phyloP scores from a whole-genome alignment of 352 stramenopile genomes.

The Globisporangium viniferum region DNA sequence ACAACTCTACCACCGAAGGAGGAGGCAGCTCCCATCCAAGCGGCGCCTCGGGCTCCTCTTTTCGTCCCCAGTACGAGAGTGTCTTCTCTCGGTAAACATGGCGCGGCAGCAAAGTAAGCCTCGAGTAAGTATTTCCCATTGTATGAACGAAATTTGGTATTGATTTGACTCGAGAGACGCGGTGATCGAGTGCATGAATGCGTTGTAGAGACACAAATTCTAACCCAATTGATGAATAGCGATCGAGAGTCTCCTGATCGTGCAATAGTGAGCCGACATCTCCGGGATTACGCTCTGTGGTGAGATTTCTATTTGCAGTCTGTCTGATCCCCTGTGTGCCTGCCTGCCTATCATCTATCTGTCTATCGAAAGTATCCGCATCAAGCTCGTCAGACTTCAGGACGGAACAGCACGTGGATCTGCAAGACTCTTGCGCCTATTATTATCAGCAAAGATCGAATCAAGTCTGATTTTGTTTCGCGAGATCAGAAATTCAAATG shows the following conservation, averaged over 20 bases:
- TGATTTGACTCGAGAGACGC: neutral
- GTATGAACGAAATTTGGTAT: neutral
- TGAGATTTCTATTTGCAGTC: neutral
- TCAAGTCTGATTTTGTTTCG: neutral
- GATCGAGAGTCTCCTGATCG: neutral
- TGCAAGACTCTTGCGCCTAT: neutral
- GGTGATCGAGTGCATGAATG: neutral
- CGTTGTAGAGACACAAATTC: neutral
- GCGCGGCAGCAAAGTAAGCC: no score
- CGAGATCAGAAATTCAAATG: neutral
- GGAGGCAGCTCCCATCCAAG: neutral
- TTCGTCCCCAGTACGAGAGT: constrained; percentile 62
- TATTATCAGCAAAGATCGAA: neutral
- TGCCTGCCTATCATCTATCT: neutral
- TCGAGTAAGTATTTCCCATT: constrained; percentile 1
- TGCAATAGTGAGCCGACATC: neutral
- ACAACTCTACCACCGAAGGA: neutral
- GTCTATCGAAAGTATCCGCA: neutral
- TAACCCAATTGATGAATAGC: neutral
- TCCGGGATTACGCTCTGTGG: neutral
- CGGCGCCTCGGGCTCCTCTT: constrained; percentile 16
- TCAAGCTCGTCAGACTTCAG: neutral
- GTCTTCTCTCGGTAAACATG: constrained; percentile 50
- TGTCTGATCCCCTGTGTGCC: neutral
- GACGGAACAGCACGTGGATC: neutral